Conservation (phyloP, 148 eudicot genomes). For the Simmondsia chinensis region DNA sequence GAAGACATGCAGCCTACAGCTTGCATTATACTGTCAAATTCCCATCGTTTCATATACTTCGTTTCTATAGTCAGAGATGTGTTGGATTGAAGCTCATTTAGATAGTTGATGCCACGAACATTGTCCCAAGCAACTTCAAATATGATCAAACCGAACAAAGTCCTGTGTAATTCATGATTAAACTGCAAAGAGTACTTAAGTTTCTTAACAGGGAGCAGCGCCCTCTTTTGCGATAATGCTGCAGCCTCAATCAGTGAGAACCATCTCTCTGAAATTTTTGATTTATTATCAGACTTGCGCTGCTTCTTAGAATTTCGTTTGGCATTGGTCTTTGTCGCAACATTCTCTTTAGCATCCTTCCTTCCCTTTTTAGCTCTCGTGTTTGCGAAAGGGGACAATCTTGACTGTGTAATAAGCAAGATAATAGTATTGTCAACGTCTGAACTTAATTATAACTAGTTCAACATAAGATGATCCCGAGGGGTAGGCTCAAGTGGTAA, state of each 20-base stretch:
- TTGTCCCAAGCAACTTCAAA: conserved; percentile 86
- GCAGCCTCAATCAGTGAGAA: conserved; percentile 68
- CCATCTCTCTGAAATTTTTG: conserved; percentile 52
- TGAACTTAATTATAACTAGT: conserved; percentile 4
- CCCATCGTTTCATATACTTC: conserved; percentile 91
- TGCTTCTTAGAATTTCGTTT: conserved; percentile 21
- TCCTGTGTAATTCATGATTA: conserved; percentile 66
- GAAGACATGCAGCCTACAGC: conserved; percentile 56
- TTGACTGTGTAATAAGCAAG: conserved; percentile 50
- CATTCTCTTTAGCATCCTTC: conserved; percentile 30
- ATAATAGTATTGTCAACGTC: conserved; percentile 5
- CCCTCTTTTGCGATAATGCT: conserved; percentile 60
- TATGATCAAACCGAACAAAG: conserved; percentile 84
- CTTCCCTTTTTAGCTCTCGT: conserved; percentile 51
- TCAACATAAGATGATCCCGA: no score
- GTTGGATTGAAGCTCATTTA: conserved; percentile 96
- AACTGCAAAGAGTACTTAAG: conserved; percentile 62
- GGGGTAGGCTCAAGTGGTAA: no score
- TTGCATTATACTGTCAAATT: conserved; percentile 77
- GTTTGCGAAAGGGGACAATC: conserved; percentile 94
- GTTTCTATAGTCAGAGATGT: conserved; percentile 83
- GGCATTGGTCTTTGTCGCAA: conserved; percentile 25
- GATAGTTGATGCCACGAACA: conserved; percentile 88
- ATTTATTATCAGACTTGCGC: conserved; percentile 15
- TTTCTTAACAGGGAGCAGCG: conserved; percentile 74